These are phyloP conservation scores for Euryodendron excelsum DNA, from an alignment of 148 eudicot genomes.

Conservation along the genomic window DNA sequence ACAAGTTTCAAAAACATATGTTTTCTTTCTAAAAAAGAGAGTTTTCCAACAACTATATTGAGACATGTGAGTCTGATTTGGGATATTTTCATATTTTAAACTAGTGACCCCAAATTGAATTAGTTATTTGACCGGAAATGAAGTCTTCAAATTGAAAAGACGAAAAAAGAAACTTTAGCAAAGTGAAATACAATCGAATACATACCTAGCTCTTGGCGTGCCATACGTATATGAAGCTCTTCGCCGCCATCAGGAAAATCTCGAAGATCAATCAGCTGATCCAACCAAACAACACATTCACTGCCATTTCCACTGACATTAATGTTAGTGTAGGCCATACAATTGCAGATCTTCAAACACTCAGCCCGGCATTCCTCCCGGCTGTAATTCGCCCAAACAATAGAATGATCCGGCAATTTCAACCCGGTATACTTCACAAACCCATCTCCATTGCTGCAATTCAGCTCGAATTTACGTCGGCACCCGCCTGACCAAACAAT, in stretches of 20 bases:
- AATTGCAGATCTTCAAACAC: slow-evolving; percentile 26
- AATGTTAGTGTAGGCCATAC: slow-evolving; percentile 27
- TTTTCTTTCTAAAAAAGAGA: no score
- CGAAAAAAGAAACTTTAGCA: no score
- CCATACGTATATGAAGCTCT: slow-evolving; percentile 26
- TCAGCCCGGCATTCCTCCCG: slow-evolving; percentile 11
- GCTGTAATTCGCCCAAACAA: background rate
- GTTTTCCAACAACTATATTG: no score
- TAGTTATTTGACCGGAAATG: no score
- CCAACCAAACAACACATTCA: slow-evolving; percentile 22
- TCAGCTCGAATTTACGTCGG: slow-evolving; percentile 9
- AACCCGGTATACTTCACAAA: slow-evolving; percentile 19
- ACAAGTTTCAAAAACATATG: no score
- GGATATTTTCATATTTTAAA: no score
- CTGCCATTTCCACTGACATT: slow-evolving; percentile 12
- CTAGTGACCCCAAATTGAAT: no score
- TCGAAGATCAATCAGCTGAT: slow-evolving; percentile 23
- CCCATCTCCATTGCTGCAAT: slow-evolving; percentile 27
- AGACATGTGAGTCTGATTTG: no score
- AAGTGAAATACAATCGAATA: background rate
- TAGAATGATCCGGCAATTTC: slow-evolving; percentile 27
- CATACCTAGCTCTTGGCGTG: slow-evolving; percentile 27
- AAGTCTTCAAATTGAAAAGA: no score
- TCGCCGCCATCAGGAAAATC: slow-evolving; percentile 12
- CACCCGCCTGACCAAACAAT: slow-evolving; percentile 13